Evolutionary conservation across 176 grass and related monocot species (phyloP), one percentile per base, ranked within the genome.

Genomic region (Juncus inflexus): DNA sequence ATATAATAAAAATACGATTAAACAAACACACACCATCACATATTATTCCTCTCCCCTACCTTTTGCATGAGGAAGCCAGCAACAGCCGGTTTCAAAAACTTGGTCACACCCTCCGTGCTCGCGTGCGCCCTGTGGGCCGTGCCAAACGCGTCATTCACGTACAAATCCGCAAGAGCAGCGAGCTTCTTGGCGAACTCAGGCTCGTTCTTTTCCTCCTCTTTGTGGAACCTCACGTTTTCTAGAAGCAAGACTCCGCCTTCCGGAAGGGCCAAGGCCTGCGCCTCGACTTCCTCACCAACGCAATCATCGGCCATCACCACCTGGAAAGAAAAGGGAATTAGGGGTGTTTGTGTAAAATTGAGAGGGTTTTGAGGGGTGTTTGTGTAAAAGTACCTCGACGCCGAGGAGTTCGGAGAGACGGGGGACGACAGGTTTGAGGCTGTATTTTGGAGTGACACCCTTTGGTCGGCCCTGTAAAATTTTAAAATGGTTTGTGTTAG

Each of bases 21-120:
- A n/a, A n/a, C n/a, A n/a, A n/a, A n/a, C n/a, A n/a, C n/a, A n/a
- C n/a, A n/a, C n/a, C n/a, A n/a, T n/a, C n/a, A n/a, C n/a, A n/a
- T n/a, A n/a, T n/a, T 28, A 28, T 14, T 16, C 38, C 1, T 28
- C 19, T 28, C 1, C 19, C 19, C 42, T 80, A 91, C 92, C 92
- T 91, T 97, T 84, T 97, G 92, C 92, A 97, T 97, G 57, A 97
- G 92, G 88, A 97, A 97, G 4, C 92, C 92, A 81, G 92, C 87
- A 81, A 97, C 92, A 58, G 87, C 58, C 50, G 87, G 92, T 79
- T 74, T 97, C 65, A 97, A 62, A 79, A 74, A 97, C 72, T 91
- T 97, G 60, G 92, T 74, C 55, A 97, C 92, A 19, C 92, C 92
- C 88, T 97, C 85, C 0, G 87, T 97, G 39, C 87, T 91, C 74